phyloP scores from a whole-genome alignment of 345 rosid species.

The Salix caprea region DNA sequence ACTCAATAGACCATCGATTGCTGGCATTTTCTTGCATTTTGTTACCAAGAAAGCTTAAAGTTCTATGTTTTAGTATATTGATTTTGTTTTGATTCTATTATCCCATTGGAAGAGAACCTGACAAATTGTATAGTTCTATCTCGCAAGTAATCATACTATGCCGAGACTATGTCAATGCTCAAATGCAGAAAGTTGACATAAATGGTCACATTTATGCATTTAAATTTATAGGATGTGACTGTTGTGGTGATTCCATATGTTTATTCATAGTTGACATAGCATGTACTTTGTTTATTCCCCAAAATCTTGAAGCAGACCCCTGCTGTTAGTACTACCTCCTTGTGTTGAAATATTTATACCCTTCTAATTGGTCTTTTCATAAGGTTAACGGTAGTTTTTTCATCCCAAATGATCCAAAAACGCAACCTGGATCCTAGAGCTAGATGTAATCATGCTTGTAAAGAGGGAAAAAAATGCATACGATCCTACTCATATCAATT shows the following conservation, averaged over 20 bases:
- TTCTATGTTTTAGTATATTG: not conserved
- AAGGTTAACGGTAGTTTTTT: not conserved
- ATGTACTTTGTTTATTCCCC: too few species aligned
- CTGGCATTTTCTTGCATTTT: not conserved
- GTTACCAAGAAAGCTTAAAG: not conserved
- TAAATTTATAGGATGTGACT: too few species aligned
- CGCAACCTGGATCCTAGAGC: not conserved
- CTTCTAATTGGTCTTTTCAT: too few species aligned
- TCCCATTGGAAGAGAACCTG: not conserved
- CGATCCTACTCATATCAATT: not conserved
- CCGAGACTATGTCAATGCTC: too few species aligned
- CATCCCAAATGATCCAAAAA: not conserved
- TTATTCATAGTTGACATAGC: too few species aligned
- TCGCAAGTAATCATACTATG: not conserved
- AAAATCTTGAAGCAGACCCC: too few species aligned
- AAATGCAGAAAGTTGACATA: too few species aligned
- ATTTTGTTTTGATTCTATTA: not conserved
- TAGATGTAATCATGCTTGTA: not conserved
- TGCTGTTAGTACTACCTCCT: too few species aligned
- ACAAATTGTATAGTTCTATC: not conserved
- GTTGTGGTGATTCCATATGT: too few species aligned
- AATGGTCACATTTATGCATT: too few species aligned
- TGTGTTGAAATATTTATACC: too few species aligned
- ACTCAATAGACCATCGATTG: not conserved
- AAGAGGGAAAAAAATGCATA: not conserved